Conservation (phyloP, 2,329 filamentous ascomycete genomes). For the Ilyonectria mors-panacis region DNA sequence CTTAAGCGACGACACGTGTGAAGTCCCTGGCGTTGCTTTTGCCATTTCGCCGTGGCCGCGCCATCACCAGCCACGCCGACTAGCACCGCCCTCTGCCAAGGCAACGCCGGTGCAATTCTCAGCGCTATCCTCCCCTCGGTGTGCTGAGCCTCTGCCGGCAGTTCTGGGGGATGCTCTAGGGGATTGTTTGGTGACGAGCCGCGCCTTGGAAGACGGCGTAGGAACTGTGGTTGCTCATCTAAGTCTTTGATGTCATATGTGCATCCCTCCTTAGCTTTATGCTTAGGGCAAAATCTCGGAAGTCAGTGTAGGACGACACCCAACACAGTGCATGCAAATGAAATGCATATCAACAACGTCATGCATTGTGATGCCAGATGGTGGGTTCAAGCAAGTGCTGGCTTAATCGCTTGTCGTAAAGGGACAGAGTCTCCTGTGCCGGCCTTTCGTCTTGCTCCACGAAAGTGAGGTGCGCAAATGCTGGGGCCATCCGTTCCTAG, state of each 20-base stretch:
- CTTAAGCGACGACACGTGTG: conserved; percentile 47
- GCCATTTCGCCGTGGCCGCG: conserved; percentile 34
- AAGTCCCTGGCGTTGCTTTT: conserved; percentile 43
- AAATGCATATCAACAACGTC: conserved; percentile 9
- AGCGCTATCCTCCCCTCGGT: neutral
- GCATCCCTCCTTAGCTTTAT: neutral
- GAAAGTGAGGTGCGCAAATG: neutral
- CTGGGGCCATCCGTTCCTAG: neutral
- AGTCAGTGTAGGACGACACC: neutral
- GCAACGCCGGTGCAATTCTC: conserved; percentile 9
- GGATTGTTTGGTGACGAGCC: neutral
- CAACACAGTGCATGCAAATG: neutral
- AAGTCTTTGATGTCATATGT: neutral
- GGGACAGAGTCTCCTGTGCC: neutral
- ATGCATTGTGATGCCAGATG: neutral
- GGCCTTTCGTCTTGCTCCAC: neutral
- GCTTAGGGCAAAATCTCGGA: neutral
- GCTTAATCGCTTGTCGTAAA: neutral
- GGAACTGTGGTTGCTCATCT: neutral
- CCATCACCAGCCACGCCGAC: conserved; percentile 41
- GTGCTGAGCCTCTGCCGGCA: neutral
- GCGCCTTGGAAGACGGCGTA: neutral
- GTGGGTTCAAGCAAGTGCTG: neutral
- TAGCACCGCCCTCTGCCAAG: conserved; percentile 38
- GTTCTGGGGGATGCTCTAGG: neutral